Base-by-base conservation (phyloP, 192 early-diverging fungal species). In the Coemansia sp. region DNA sequence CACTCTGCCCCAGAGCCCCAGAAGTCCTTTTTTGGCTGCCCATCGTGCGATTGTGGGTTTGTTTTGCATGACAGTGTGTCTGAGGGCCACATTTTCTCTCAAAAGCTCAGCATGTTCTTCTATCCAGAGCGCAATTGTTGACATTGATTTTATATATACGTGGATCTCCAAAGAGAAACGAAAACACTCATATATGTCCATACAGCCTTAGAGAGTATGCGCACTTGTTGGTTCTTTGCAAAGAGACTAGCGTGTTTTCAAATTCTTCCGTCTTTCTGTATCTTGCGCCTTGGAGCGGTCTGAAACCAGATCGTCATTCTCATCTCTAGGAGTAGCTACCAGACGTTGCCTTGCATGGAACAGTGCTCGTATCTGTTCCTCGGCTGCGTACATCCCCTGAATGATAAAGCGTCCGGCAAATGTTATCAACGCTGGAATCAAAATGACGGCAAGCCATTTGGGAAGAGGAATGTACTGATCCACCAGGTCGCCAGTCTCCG, bases 391-490 rank as follows among this genome's bases (percentile, higher is more conserved):
- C 78, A 82, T 76, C 23, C 62, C 71, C 8, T 76, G 68, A 23
- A 82, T 76, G 6, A 82, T 69, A 48, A 76, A 74, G 26, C 71
- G 74, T 3, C 74, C 79, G 12, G 50, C 54, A 47, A 71, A 70
- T 16, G 79, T 68, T 6, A 77, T 71, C 12, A 82, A 32, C 2
- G 74, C 74, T 15, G 79, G 79, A 5, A 82, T 52, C 38, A 82
- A 39, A 16, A 82, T 65, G n/a, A 76, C 10, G 8, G 79, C 79
- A 11, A 82, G 79, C 79, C 79, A 82, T 19, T 50, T 73, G 9
- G 79, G 79, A 52, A 82, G 61, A 10, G 79, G 79, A 19, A 82
- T 53, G 8, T 43, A 45, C 42, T 42, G 52, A 10, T 82, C 79
- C 7, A 74, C n/a, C 0, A 52, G 58, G 57, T 58, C 63, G 62